Evolutionary conservation across 805 yeast genomes (phyloP).

Genomic region (Nakazawaea ambrosiae): DNA sequence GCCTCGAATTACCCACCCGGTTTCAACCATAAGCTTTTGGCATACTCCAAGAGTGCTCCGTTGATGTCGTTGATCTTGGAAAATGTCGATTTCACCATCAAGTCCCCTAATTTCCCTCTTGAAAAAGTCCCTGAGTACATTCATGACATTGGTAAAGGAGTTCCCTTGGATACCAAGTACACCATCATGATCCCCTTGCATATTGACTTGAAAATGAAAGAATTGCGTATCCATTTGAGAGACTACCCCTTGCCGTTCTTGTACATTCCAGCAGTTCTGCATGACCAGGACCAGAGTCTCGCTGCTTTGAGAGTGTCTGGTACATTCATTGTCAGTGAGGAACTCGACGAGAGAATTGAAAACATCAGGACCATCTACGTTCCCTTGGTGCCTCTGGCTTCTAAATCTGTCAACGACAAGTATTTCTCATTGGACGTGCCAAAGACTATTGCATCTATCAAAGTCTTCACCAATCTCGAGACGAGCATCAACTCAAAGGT

Average conservation of each 20-base stretch:
- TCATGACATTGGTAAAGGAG: constrained; percentile 71
- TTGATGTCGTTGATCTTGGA: constrained; percentile 44
- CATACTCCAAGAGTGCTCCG: constrained; percentile 40
- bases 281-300: constrained; percentile 18
- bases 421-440: constrained; percentile 58
- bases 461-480: constrained; percentile 56
- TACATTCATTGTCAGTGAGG: constrained; percentile 64
- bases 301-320: constrained; percentile 38
- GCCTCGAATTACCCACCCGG: constrained; percentile 27
- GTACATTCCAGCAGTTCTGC: constrained; percentile 52
- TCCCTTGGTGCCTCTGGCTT: constrained; percentile 48
- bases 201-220: constrained; percentile 49
- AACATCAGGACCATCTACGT: constrained; percentile 56
- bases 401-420: constrained; percentile 27
- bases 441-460: constrained; percentile 70
- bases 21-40: constrained; percentile 39
- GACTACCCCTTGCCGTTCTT: constrained; percentile 85
- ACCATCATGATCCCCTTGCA: constrained; percentile 62
- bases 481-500: constrained; percentile 45
- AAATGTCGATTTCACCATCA: constrained; percentile 39
- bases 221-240: constrained; percentile 62
- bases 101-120: constrained; percentile 43
- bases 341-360: constrained; percentile 38
- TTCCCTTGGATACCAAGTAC: constrained; percentile 64
- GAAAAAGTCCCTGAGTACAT: constrained; percentile 54